A percentile compares a stretch with the other conserved stretches of the same genome.
phyloP scores from a whole-genome alignment of 495 filamentous ascomycete species.

The Cercophora newfieldiana region DNA sequence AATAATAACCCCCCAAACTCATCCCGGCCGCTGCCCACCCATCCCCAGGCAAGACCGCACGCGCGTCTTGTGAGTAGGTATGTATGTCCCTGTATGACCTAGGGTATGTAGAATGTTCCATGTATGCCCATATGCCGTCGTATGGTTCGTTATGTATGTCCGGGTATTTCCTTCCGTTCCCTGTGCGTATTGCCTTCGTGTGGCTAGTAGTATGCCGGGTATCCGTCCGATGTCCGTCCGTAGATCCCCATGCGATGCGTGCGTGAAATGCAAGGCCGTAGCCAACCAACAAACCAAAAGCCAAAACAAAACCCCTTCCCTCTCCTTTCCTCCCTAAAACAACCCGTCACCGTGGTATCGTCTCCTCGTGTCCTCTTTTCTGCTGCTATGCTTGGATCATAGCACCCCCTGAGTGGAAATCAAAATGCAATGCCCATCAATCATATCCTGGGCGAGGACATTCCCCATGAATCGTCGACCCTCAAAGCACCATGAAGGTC shows the following conservation, averaged over 20 bases:
- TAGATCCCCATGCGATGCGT: neutral
- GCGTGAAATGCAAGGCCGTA: neutral
- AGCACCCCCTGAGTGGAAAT: neutral
- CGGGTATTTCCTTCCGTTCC: neutral
- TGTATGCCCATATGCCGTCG: neutral
- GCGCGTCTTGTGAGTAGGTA: neutral
- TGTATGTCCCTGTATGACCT: neutral
- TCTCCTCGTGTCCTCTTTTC: too few relatives aligned
- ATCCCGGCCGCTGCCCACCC: neutral
- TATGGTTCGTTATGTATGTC: neutral
- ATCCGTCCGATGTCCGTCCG: too few relatives aligned
- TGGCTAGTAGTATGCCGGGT: too few relatives aligned
- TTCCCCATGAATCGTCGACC: neutral
- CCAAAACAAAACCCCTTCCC: too few relatives aligned
- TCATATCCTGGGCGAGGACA: neutral
- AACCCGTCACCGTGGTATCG: neutral
- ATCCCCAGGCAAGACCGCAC: neutral
- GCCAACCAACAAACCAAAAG: too few relatives aligned
- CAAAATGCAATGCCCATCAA: neutral
- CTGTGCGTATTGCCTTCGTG: too few relatives aligned
- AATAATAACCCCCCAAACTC: neutral
- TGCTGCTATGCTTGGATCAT: neutral
- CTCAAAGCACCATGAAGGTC: neutral
- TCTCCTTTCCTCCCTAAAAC: neutral
- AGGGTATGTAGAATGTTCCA: constrained; percentile 2